Evolutionary conservation across 495 filamentous ascomycete genomes (phyloP).

Genomic region (Penicillium manginii): DNA sequence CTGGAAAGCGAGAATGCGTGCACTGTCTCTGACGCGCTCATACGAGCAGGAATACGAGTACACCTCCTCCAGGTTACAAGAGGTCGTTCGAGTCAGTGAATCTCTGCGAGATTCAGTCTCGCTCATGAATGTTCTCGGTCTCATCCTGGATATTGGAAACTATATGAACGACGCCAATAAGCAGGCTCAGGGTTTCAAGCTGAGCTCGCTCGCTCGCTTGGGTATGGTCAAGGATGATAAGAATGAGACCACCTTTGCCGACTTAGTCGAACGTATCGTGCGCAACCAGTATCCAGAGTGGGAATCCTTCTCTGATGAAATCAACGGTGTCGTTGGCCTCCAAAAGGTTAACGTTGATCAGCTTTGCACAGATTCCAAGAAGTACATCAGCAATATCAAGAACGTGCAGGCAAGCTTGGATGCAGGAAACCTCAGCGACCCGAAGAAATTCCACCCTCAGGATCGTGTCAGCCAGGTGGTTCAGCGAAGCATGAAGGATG

Average conservation of each 20-base stretch:
- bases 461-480: constrained; percentile 92
- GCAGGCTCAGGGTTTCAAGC: constrained; percentile 96
- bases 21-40: constrained; percentile 79
- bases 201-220: constrained; percentile 89
- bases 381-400: constrained; percentile 91
- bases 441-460: constrained; percentile 97
- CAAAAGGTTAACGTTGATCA: constrained; percentile 97
- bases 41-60: constrained; percentile 93
- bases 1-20: constrained; percentile 96
- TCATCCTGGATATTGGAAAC: constrained; percentile 97
- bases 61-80: constrained; percentile 75
- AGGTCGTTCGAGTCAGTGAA: constrained; percentile 85
- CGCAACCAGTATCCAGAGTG: constrained; percentile 95
- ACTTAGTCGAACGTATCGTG: constrained; percentile 96
- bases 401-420: constrained; percentile 92
- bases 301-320: constrained; percentile 87
- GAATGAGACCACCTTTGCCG: constrained; percentile 94
- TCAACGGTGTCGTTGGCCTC: constrained; percentile 74
- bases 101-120: constrained; percentile 86
- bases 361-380: constrained; percentile 84
- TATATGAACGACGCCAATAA: constrained; percentile 99
- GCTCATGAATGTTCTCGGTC: constrained; percentile 91
- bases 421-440: constrained; percentile 90
- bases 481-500: constrained; percentile 94
- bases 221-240: constrained; percentile 99